Evolutionary conservation across 1,284 basidiomycete species (phyloP).

Genomic region (Cutaneotrichosporon arboriforme): DNA sequence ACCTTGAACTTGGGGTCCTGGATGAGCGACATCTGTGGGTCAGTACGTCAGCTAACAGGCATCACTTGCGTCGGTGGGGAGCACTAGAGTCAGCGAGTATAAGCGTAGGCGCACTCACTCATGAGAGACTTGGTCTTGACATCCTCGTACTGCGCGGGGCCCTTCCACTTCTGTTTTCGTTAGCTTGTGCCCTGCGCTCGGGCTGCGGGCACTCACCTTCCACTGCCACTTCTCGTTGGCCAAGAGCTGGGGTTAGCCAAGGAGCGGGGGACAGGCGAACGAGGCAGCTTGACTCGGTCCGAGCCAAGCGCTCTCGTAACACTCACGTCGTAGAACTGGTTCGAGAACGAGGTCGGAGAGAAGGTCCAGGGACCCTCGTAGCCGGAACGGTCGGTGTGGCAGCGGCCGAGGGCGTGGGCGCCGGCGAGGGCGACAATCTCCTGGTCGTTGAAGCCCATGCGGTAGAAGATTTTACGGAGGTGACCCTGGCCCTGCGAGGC

Average conservation of each 20-base stretch:
- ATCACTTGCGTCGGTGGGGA: slow-evolving; percentile 63
- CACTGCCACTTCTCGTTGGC: slow-evolving; percentile 70
- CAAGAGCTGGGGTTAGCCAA: slow-evolving; percentile 51
- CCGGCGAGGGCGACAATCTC: slow-evolving; percentile 92
- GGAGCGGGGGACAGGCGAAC: no score
- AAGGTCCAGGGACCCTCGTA: slow-evolving; percentile 68
- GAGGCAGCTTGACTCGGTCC: no score
- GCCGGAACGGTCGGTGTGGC: slow-evolving; percentile 74
- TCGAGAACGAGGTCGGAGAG: slow-evolving; percentile 58
- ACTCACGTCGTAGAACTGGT: slow-evolving; percentile 70
- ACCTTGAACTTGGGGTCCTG: slow-evolving; percentile 87
- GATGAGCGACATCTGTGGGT: slow-evolving; percentile 47
- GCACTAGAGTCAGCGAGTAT: slow-evolving; percentile 15
- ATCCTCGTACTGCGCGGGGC: slow-evolving; percentile 60
- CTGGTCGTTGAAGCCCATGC: slow-evolving; percentile 96
- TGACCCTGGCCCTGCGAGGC: slow-evolving; percentile 78
- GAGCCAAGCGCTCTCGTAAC: no score
- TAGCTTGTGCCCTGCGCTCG: no score
- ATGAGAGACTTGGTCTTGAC: slow-evolving; percentile 82
- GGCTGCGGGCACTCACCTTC: no score
- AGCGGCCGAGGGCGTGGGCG: slow-evolving; percentile 91
- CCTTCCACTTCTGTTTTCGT: slow-evolving; percentile 50
- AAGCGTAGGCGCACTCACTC: slow-evolving; percentile 56
- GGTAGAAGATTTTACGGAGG: slow-evolving; percentile 82
- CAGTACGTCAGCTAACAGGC: background rate